Conservation (phyloP, 805 yeast species). For the Citeromyces nyonsensis region DNA sequence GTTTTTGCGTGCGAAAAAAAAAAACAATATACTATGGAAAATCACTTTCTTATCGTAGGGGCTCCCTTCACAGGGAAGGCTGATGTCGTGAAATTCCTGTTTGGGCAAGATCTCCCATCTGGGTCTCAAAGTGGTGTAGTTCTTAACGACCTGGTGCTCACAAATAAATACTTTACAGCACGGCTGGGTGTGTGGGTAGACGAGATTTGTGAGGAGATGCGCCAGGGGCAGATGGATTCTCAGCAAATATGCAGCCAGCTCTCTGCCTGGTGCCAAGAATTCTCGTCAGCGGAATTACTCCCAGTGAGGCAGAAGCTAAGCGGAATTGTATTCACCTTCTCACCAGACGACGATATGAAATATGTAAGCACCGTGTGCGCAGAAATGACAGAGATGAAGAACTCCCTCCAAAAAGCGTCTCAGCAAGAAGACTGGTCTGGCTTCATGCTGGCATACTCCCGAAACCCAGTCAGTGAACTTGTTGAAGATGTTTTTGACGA, state of each 20-base stretch:
- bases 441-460: not conserved
- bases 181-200: conserved; percentile 13
- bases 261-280: conserved; percentile 22
- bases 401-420: no score
- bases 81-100: conserved; percentile 8
- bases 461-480: conserved; percentile 7
- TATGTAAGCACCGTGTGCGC: not conserved
- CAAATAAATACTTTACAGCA: conserved; percentile 12
- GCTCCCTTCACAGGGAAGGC: conserved; percentile 24
- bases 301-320: conserved; percentile 29
- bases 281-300: conserved; percentile 16
- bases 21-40: conserved; percentile 6
- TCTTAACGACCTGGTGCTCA: conserved; percentile 8
- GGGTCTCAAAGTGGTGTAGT: conserved; percentile 12
- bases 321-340: conserved; percentile 27
- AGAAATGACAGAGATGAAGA: no score
- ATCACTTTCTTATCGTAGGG: conserved; percentile 29
- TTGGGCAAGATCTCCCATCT: conserved; percentile 10
- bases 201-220: conserved; percentile 14
- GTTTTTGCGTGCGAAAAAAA: not conserved
- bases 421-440: not conserved
- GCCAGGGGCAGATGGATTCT: conserved; percentile 2
- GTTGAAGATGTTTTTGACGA: conserved; percentile 22
- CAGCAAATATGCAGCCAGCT: conserved; percentile 8
- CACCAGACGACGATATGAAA: conserved; percentile 8